phyloP scores from a whole-genome alignment of 306 rosid species.

The barrel medic (Medicago truncatula) region MtrunA17r5.0-ANR NC_053046.1:35944001-35944500 shows the following conservation, averaged over 20 bases:
- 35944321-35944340: conserved; percentile 1
- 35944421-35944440: conserved; percentile 10
- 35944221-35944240: conserved; percentile 27
- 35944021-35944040: neutral
- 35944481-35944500: conserved; percentile 44
- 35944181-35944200: conserved; percentile 17
- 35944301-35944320: conserved; percentile 15
- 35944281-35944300: conserved; percentile 4
- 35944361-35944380: conserved; percentile 89
- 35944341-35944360: conserved; percentile 22
- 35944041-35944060: neutral
- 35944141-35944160: neutral
- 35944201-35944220: conserved; percentile 2
- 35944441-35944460: neutral
- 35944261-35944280: conserved; percentile 26
- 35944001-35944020: neutral
- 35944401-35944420: conserved; percentile 69
- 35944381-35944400: conserved; percentile 70
- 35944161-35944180: conserved; percentile 35
- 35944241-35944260: neutral
- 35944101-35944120: neutral
- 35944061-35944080: neutral
- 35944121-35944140: neutral
- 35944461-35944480: conserved; percentile 54
- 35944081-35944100: neutral